Percentiles rank a stretch among this genome's conserved stretches.
Conservation (phyloP, 139 green algal genomes). For the Ulvella scutata region DNA sequence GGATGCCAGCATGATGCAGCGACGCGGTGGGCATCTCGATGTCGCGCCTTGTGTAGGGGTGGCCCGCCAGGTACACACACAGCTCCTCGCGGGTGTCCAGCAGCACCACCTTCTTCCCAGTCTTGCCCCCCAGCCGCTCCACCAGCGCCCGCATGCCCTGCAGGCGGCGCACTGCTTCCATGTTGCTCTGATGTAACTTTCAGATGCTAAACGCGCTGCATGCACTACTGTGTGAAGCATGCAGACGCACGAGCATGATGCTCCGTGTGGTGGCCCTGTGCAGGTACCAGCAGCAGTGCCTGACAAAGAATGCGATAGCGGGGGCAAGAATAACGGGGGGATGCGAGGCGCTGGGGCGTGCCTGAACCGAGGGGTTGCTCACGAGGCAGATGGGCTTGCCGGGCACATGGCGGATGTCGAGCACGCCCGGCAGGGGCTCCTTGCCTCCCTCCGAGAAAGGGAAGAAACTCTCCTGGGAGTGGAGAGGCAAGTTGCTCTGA, state of each 20-base stretch:
- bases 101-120: slow-evolving; percentile 44
- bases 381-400: slow-evolving; percentile 23
- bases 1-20: slow-evolving; percentile 68
- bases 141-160: slow-evolving; percentile 42
- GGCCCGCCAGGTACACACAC: slow-evolving; percentile 63
- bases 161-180: neutral
- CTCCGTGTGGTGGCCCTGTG: slow-evolving; percentile 17
- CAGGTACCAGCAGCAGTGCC: neutral
- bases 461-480: too few relatives aligned
- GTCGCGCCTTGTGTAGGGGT: slow-evolving; percentile 64
- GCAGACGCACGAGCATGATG: too few relatives aligned
- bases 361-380: neutral
- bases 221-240: too few relatives aligned
- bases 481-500: neutral
- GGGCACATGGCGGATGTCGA: slow-evolving; percentile 16
- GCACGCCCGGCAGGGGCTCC: slow-evolving; percentile 10
- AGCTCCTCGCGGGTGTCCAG: slow-evolving; percentile 81
- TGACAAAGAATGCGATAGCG: neutral
- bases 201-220: too few relatives aligned
- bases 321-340: neutral
- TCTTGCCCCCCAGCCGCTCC: slow-evolving; percentile 26
- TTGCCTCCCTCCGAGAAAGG: too few relatives aligned
- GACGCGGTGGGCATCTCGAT: slow-evolving; percentile 70
- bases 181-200: too few relatives aligned
- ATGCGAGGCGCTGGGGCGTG: neutral